Evolutionary conservation across 2,329 filamentous ascomycete species (phyloP).

Genomic region (Mariannaea sp.): DNA sequence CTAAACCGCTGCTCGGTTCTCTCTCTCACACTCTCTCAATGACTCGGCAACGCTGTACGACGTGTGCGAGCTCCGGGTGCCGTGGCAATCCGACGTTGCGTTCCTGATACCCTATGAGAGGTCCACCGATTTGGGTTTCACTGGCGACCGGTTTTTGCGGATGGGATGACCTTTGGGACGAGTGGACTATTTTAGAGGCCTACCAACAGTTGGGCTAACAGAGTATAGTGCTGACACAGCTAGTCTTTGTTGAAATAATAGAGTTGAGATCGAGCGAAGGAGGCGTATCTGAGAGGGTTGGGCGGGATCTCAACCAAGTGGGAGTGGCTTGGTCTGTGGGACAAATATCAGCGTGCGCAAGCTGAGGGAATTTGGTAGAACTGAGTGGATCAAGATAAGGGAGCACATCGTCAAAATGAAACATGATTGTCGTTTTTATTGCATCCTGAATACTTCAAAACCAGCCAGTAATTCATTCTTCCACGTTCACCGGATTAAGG

Average conservation of each 20-base stretch:
- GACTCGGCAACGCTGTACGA: conserved; percentile 3
- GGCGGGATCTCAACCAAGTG: no score
- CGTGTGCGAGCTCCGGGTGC: not conserved
- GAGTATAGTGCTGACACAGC: not conserved
- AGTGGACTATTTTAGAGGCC: not conserved
- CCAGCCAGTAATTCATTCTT: not conserved
- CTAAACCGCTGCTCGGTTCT: not conserved
- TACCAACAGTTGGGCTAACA: not conserved
- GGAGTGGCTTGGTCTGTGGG: not conserved
- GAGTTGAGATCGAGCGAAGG: not conserved
- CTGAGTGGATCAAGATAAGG: not conserved
- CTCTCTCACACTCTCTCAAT: not conserved
- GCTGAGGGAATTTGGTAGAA: not conserved
- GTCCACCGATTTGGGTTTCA: conserved; percentile 36
- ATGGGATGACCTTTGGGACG: conserved; percentile 14
- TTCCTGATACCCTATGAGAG: conserved; percentile 6
- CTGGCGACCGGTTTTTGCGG: conserved; percentile 11
- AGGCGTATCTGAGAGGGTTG: not conserved
- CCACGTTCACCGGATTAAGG: no score
- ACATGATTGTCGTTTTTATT: not conserved
- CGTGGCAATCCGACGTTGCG: conserved; percentile 2
- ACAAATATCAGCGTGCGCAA: not conserved
- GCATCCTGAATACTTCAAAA: not conserved
- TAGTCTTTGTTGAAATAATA: not conserved
- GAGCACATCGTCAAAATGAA: not conserved